These are phyloP conservation scores for Clavispora carvajalis DNA, from an alignment of 805 yeast genomes.

Conservation along the genomic window DNA sequence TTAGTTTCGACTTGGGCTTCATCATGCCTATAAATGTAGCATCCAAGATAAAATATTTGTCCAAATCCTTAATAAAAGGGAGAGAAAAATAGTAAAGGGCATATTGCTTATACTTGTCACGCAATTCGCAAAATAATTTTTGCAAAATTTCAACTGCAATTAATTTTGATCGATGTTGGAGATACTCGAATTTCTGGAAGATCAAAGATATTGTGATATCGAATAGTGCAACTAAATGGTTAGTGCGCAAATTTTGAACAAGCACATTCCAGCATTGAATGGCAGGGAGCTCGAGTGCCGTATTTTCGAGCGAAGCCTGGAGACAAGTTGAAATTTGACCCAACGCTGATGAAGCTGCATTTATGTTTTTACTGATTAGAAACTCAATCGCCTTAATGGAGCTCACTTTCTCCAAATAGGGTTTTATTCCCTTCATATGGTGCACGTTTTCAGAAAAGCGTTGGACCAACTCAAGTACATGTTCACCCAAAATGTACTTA, in stretches of 20 bases:
- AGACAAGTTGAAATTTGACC: conserved; percentile 86
- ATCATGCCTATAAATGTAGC: conserved; percentile 21
- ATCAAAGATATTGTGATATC: conserved; percentile 72
- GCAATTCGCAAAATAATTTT: conserved; percentile 26
- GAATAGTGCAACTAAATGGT: conserved; percentile 58
- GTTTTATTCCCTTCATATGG: conserved; percentile 64
- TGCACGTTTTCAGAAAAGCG: conserved; percentile 75
- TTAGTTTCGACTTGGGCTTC: conserved; percentile 28
- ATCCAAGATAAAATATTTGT: conserved; percentile 18
- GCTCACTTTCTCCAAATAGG: conserved; percentile 64
- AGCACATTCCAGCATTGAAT: conserved; percentile 65
- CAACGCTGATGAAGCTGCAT: conserved; percentile 49
- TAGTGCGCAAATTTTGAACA: conserved; percentile 49
- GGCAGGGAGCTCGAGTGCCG: conserved; percentile 55
- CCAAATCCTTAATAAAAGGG: conserved; percentile 29
- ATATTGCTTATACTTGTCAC: conserved; percentile 34
- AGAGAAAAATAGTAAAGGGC: conserved; percentile 51
- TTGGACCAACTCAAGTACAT: conserved; percentile 71
- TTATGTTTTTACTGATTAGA: conserved; percentile 52
- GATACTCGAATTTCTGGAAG: conserved; percentile 57
- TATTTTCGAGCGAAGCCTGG: conserved; percentile 68
- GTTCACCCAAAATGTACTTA: conserved; percentile 39
- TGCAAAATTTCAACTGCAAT: conserved; percentile 51
- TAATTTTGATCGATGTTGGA: conserved; percentile 44
- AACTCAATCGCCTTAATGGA: conserved; percentile 72